phyloP scores from a whole-genome alignment of 805 yeast species.

The Yarrowia sp. region DNA sequence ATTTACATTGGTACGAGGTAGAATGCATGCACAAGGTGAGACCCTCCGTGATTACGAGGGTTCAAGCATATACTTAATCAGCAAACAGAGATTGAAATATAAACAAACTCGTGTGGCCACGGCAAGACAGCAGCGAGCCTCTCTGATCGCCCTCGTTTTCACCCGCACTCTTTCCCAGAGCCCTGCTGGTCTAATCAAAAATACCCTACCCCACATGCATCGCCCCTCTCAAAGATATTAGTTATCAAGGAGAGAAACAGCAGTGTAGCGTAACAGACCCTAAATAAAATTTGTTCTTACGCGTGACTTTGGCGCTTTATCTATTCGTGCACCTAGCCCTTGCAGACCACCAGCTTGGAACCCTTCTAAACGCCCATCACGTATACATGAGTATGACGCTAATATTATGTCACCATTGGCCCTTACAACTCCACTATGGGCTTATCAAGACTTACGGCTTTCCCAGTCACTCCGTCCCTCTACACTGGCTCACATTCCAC shows the following conservation, averaged over 20 bases:
- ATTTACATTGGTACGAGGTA: constrained; percentile 33
- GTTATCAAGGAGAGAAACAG: constrained; percentile 4
- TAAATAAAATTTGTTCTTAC: constrained; percentile 20
- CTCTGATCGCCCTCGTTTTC: neutral
- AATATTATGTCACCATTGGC: neutral
- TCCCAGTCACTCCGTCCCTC: too few species aligned
- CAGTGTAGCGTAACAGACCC: constrained; percentile 1
- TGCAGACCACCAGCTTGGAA: constrained; percentile 17
- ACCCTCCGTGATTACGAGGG: constrained; percentile 23
- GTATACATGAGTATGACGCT: neutral
- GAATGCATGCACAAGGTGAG: constrained; percentile 30
- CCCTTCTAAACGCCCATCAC: neutral
- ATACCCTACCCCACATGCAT: constrained; percentile 11
- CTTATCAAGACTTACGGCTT: too few species aligned
- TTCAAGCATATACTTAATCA: constrained; percentile 32
- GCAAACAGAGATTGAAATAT: neutral
- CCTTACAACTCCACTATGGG: too few species aligned
- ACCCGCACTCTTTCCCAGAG: neutral
- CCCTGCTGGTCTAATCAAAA: neutral
- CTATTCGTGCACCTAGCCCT: constrained; percentile 30
- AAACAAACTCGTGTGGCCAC: constrained; percentile 18
- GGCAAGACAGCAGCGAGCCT: neutral
- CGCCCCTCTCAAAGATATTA: neutral
- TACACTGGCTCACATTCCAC: constrained; percentile 12
- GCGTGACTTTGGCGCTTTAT: constrained; percentile 39